Evolutionary conservation across 1,284 basidiomycete species (phyloP), one percentile per base, ranked within the genome.

Genomic region (Butyriboletus appendiculatus): DNA sequence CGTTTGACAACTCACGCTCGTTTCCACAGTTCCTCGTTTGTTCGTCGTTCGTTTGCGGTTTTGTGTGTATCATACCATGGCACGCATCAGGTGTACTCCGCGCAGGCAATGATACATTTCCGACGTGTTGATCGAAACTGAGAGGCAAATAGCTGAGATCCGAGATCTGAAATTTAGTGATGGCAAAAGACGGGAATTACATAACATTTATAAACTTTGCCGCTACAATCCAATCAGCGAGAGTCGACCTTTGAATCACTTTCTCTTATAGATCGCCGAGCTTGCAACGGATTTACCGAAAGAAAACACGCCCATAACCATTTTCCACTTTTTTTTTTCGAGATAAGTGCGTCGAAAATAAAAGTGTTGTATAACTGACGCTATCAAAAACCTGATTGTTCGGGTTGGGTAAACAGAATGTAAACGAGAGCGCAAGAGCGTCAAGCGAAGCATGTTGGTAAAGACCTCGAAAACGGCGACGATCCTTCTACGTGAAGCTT

Each of bases 41-140:
- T 28, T 52, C n/a, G 54, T 45, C 63, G 61, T 56, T 65, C 65
- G 39, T 65, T 63, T 50, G 48, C 11, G 15, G 37, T 22, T 22
- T 43, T 35, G 51, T 39, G 30, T 49, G 35, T 53, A 50, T 39
- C 18, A 40, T 62, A 45, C 38, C 10, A 33, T 42, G 28, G 9
- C 33, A n/a, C 22, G n/a, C n/a, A 26, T 26, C 26, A 26, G 26
- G 26, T 26, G 26, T 28, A 15, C 9, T 5, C 14, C 14, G 32
- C 41, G 43, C 16, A 30, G 4, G 16, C 28, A 5, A 41, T 32
- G 41, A 45, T 43, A n/a, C 10, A 43, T 37, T 14, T 45, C 20
- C 18, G 50, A 37, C 12, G 30, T 58, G 56, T 28, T 28, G 24
- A 45, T 45, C 30, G 32, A 39, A 22, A 26, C 9, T 16, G 18